phyloP scores from a whole-genome alignment of 2,329 filamentous ascomycete genomes.

The Rhytidhysteron rufulum region DNA sequence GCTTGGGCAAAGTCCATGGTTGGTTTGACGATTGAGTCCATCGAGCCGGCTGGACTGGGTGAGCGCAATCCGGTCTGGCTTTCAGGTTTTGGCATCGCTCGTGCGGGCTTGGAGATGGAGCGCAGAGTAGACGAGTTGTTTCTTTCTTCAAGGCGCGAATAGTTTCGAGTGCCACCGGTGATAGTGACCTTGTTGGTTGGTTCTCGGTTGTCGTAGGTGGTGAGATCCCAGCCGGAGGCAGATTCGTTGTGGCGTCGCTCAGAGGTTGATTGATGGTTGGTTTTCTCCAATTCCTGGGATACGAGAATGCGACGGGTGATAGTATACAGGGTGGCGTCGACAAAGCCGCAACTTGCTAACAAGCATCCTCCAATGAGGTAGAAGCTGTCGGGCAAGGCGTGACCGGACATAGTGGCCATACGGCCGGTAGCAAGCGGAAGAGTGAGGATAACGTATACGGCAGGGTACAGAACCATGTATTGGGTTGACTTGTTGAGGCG shows the following conservation, averaged over 20 bases:
- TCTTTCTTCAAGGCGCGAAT: no score
- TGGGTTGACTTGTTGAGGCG: conserved; percentile 42
- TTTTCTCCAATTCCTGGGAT: background rate
- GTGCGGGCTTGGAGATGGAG: background rate
- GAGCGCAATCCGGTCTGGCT: background rate
- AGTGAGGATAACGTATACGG: conserved; percentile 64
- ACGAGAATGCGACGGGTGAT: conserved; percentile 40
- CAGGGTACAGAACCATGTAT: conserved; percentile 63
- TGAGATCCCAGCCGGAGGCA: background rate
- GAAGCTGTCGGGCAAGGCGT: conserved; percentile 48
- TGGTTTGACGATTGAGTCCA: background rate
- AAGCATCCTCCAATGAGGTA: conserved; percentile 59
- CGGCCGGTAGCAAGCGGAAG: conserved; percentile 55
- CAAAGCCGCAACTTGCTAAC: conserved; percentile 48
- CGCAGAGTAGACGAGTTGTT: no score
- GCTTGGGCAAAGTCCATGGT: no score
- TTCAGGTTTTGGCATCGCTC: background rate
- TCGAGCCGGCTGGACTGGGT: background rate
- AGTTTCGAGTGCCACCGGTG: background rate
- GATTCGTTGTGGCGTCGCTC: no score
- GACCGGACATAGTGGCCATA: conserved; percentile 36
- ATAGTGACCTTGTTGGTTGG: background rate
- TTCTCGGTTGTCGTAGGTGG: background rate
- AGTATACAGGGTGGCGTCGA: conserved; percentile 42
- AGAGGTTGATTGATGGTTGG: background rate